A percentile compares a stretch with the other conserved stretches of the same genome.
Conservation (phyloP, 2,329 filamentous ascomycete genomes). For the Fusarium decemcellulare region DNA sequence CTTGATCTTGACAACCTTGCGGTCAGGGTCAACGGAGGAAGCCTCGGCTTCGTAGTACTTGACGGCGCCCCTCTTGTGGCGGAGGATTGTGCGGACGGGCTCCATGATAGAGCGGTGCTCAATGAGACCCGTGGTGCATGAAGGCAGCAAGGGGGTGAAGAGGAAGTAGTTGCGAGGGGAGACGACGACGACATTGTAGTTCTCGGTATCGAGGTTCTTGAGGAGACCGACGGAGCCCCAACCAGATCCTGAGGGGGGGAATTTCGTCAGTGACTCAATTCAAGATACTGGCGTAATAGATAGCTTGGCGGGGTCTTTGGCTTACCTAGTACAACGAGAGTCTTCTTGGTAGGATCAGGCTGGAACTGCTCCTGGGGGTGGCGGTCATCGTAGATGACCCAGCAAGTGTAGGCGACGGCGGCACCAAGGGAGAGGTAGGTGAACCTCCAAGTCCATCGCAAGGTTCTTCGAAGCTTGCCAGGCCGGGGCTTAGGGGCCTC, state of each 20-base stretch:
- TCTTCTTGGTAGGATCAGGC: constrained; percentile 94
- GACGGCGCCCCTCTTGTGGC: constrained; percentile 92
- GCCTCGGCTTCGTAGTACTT: constrained; percentile 99
- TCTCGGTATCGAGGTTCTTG: constrained; percentile 98
- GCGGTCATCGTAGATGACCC: constrained; percentile 86
- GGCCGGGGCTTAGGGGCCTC: constrained; percentile 62
- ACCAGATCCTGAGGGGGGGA: constrained; percentile 78
- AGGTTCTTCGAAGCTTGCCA: constrained; percentile 74
- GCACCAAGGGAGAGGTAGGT: constrained; percentile 83
- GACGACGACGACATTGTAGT: constrained; percentile 99
- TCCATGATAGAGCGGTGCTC: constrained; percentile 99
- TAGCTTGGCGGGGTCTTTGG: constrained; percentile 22
- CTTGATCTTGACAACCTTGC: constrained; percentile 88
- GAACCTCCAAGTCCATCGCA: constrained; percentile 88
- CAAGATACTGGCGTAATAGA: constrained; percentile 18
- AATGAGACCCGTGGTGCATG: constrained; percentile 96
- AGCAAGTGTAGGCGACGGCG: constrained; percentile 79
- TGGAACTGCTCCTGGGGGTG: constrained; percentile 84
- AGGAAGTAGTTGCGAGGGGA: constrained; percentile 99
- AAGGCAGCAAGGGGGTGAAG: constrained; percentile 96
- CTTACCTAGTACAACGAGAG: constrained; percentile 92
- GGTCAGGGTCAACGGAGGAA: constrained; percentile 93
- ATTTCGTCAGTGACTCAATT: constrained; percentile 42
- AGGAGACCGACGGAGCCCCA: constrained; percentile 96
- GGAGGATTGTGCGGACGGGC: constrained; percentile 94